Evolutionary conservation across 768 basidiomycete genomes (phyloP).

Genomic region (Leccinum rimulosum): DNA sequence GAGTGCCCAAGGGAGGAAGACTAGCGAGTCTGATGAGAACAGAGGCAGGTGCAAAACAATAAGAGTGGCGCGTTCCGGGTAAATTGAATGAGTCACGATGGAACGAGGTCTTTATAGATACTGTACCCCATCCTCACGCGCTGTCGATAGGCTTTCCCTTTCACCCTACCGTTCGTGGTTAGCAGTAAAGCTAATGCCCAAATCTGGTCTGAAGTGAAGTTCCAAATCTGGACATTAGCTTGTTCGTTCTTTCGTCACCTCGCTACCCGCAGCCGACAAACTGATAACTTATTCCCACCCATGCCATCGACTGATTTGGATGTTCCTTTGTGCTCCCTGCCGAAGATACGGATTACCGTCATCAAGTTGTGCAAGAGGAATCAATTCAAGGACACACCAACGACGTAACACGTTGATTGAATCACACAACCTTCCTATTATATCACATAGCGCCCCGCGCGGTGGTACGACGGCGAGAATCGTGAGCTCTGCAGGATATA

Average conservation of each 20-base stretch:
- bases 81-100: constrained; percentile 16
- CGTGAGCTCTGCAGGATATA: not conserved
- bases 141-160: constrained; percentile 13
- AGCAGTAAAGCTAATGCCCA: constrained; percentile 16
- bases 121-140: constrained; percentile 2
- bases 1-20: not conserved
- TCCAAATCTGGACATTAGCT: constrained; percentile 26
- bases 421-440: constrained; percentile 4
- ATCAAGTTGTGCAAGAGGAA: not conserved
- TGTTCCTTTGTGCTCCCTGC: constrained; percentile 21
- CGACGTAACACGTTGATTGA: not conserved
- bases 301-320: constrained; percentile 11
- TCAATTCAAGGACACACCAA: not conserved
- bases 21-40: not conserved
- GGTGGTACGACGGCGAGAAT: not conserved
- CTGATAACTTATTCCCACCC: not conserved
- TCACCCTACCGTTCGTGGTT: constrained; percentile 29
- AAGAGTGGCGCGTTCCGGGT: constrained; percentile 23
- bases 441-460: not conserved
- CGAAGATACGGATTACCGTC: not conserved
- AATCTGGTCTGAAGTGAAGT: constrained; percentile 13
- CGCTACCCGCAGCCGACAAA: not conserved
- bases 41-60: constrained; percentile 28
- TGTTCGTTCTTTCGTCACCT: constrained; percentile 17
- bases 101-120: constrained; percentile 25